Conservation (phyloP, 2,329 filamentous ascomycete genomes). For the Ceratocystis cubensis region DNA sequence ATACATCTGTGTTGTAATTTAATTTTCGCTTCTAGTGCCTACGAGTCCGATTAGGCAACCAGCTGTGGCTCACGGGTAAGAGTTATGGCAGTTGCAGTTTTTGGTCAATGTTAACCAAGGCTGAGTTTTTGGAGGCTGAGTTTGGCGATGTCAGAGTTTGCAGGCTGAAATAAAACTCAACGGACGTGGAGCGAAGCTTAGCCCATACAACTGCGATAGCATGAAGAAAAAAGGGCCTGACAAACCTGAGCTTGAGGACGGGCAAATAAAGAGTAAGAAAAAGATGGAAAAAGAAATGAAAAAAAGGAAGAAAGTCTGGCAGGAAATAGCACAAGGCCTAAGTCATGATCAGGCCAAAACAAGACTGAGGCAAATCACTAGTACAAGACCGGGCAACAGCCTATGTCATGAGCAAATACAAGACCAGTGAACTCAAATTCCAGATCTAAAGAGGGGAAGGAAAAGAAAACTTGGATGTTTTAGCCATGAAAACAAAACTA, state of each 20-base stretch:
- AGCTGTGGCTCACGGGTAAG: background rate
- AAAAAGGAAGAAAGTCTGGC: background rate
- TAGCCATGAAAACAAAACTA: background rate
- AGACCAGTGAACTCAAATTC: background rate
- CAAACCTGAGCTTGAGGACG: background rate
- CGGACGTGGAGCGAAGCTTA: background rate
- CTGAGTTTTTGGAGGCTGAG: background rate
- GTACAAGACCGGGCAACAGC: background rate
- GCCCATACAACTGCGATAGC: background rate
- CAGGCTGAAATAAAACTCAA: constrained; percentile 3
- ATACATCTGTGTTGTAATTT: background rate
- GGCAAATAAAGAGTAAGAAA: background rate
- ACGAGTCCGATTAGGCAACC: background rate
- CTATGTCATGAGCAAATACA: background rate
- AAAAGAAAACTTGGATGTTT: background rate
- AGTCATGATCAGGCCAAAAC: background rate
- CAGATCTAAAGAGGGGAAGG: background rate
- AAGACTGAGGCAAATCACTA: constrained; percentile 8
- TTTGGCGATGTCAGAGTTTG: background rate
- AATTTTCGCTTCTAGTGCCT: background rate
- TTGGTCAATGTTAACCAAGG: too few relatives aligned
- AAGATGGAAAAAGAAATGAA: background rate
- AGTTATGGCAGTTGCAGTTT: background rate
- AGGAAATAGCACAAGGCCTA: background rate
- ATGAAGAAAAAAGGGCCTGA: background rate